phyloP scores from a whole-genome alignment of 352 stramenopile genomes.

The Albugo laibachii region DNA sequence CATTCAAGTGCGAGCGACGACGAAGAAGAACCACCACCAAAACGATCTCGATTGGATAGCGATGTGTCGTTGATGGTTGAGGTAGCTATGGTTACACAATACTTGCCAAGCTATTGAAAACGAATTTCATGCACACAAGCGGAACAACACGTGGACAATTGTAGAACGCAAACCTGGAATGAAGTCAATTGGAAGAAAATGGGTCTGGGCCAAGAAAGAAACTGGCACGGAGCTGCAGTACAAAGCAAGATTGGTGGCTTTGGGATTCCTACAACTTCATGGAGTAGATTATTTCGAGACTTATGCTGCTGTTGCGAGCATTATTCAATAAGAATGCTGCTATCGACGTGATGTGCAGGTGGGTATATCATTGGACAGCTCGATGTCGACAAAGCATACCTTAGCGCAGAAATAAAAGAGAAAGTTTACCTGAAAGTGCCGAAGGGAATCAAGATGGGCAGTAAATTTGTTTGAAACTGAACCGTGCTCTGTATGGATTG shows the following conservation, averaged over 20 bases:
- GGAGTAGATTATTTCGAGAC: not conserved
- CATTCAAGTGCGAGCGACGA: too few relatives aligned
- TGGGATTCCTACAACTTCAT: not conserved
- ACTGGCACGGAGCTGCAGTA: not conserved
- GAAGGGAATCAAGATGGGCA: too few relatives aligned
- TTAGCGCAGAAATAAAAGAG: conserved; percentile 9
- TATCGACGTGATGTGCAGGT: conserved; percentile 1
- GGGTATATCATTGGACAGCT: conserved; percentile 7
- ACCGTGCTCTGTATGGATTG: not conserved
- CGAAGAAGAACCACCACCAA: too few relatives aligned
- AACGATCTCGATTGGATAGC: too few relatives aligned
- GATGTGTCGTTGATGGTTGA: too few relatives aligned
- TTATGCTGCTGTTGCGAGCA: not conserved
- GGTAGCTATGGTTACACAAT: not conserved
- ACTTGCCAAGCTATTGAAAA: not conserved
- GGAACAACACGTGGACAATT: too few relatives aligned
- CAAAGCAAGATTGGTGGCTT: not conserved
- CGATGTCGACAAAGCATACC: conserved; percentile 11
- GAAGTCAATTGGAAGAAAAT: too few relatives aligned
- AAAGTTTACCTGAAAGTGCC: not conserved
- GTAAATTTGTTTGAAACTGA: not conserved
- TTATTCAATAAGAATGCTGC: not conserved
- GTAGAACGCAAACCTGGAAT: too few relatives aligned
- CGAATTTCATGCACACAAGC: not conserved
- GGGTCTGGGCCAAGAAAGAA: not conserved